Evolutionary conservation across 2,329 filamentous ascomycete species (phyloP).

Genomic region (Pseudogymnoascus destructans): DNA sequence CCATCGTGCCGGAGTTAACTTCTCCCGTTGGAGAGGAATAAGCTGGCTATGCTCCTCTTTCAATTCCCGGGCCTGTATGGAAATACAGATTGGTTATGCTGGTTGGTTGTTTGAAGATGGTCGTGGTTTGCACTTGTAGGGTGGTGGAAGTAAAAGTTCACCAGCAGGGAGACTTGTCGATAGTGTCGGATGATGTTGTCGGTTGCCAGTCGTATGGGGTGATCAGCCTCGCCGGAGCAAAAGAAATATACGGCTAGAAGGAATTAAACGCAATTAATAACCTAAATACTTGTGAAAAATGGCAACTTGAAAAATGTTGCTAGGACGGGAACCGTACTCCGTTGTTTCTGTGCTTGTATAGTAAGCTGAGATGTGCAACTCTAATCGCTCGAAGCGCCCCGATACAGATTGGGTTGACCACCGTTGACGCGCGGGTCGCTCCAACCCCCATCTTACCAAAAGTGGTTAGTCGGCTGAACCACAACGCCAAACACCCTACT

Average conservation of each 20-base stretch:
- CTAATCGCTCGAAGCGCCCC: neutral
- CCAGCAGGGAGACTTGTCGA: neutral
- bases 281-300: slow-evolving; percentile 6
- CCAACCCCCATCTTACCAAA: neutral
- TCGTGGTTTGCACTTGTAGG: neutral
- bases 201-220: neutral
- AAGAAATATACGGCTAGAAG: neutral
- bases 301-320: slow-evolving; percentile 5
- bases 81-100: neutral
- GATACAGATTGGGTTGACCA: slow-evolving; percentile 5
- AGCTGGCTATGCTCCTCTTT: neutral
- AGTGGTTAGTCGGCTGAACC: neutral
- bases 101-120: neutral
- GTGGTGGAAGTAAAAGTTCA: neutral
- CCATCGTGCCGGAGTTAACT: slow-evolving; percentile 17
- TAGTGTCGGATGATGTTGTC: neutral
- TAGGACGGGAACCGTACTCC: neutral
- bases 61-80: neutral
- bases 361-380: slow-evolving; percentile 8
- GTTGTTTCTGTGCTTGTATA: neutral
- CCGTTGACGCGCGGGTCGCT: slow-evolving; percentile 6
- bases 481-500: neutral
- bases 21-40: neutral
- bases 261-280: slow-evolving; percentile 6
- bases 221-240: neutral